These are phyloP conservation scores for Zymoseptoria brevis DNA, from an alignment of 2,329 filamentous ascomycete genomes.

Conservation along the genomic window DNA sequence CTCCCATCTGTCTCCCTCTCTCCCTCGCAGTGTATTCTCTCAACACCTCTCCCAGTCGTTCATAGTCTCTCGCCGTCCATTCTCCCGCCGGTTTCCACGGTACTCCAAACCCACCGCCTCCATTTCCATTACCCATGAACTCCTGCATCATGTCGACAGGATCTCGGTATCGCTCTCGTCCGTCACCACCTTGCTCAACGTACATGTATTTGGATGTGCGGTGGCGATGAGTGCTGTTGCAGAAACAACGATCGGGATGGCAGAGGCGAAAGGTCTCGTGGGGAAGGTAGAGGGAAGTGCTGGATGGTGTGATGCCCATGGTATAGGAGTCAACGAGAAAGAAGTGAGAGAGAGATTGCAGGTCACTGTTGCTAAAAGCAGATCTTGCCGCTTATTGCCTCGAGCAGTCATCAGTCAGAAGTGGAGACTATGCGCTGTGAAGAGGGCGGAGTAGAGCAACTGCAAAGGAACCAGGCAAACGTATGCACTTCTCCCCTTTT, in stretches of 20 bases:
- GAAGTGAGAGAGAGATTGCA: neutral
- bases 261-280: slow-evolving; percentile 21
- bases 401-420: neutral
- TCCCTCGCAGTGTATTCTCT: slow-evolving; percentile 15
- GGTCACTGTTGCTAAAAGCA: neutral
- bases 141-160: slow-evolving; percentile 18
- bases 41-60: slow-evolving; percentile 20
- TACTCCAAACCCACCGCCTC: slow-evolving; percentile 1
- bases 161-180: slow-evolving; percentile 19
- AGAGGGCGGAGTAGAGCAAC: neutral
- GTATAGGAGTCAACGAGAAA: neutral
- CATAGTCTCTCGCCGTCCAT: slow-evolving; percentile 22
- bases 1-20: slow-evolving; percentile 8
- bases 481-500: neutral
- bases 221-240: slow-evolving; percentile 12
- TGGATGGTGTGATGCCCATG: slow-evolving; percentile 23
- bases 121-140: slow-evolving; percentile 10
- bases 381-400: neutral
- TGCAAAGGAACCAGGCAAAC: neutral
- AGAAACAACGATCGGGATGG: slow-evolving; percentile 17
- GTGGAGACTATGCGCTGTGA: neutral
- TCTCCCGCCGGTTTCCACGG: slow-evolving; percentile 13
- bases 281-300: slow-evolving; percentile 20
- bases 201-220: slow-evolving; percentile 18
- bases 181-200: slow-evolving; percentile 20